phyloP scores from a whole-genome alignment of 352 stramenopile species.

The Pythium sukuiense region DNA sequence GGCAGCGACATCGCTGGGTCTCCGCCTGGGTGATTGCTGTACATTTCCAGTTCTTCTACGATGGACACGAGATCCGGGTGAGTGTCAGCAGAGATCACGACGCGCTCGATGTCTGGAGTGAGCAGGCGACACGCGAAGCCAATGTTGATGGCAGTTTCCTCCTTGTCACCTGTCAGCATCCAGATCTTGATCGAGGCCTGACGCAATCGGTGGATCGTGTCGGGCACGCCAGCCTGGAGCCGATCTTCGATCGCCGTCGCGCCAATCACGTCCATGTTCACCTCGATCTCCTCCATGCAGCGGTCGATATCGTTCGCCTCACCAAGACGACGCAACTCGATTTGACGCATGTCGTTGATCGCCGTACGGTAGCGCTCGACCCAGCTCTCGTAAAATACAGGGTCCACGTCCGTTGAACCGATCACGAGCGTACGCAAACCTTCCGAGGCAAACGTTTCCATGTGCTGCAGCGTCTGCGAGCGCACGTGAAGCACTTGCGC shows the following conservation, averaged over 20 bases:
- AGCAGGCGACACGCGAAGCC: conserved; percentile 91
- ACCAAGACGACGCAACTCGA: conserved; percentile 70
- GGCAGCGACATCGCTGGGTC: conserved; percentile 21
- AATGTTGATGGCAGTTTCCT: conserved; percentile 96
- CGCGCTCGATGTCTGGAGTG: conserved; percentile 90
- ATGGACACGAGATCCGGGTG: conserved; percentile 70
- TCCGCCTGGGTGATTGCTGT: conserved; percentile 33
- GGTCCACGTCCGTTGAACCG: conserved; percentile 58
- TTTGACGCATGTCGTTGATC: conserved; percentile 87
- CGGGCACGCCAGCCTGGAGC: conserved; percentile 90
- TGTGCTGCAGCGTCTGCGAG: conserved; percentile 75
- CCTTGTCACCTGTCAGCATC: conserved; percentile 95
- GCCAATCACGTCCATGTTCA: conserved; percentile 84
- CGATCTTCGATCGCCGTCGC: conserved; percentile 95
- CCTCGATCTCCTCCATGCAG: conserved; percentile 88
- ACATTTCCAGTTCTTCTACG: conserved; percentile 57
- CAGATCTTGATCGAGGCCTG: conserved; percentile 94
- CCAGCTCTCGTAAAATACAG: conserved; percentile 63
- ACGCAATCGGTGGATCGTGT: conserved; percentile 91
- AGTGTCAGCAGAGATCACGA: conserved; percentile 80
- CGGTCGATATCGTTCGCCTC: conserved; percentile 80
- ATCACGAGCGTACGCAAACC: conserved; percentile 91
- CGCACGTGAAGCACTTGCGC: conserved; percentile 48
- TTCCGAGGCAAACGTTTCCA: conserved; percentile 88
- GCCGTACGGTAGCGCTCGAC: conserved; percentile 64